These are phyloP conservation scores for Leccinum subgranulosum DNA, from an alignment of 768 basidiomycete genomes.

Conservation along the genomic window DNA sequence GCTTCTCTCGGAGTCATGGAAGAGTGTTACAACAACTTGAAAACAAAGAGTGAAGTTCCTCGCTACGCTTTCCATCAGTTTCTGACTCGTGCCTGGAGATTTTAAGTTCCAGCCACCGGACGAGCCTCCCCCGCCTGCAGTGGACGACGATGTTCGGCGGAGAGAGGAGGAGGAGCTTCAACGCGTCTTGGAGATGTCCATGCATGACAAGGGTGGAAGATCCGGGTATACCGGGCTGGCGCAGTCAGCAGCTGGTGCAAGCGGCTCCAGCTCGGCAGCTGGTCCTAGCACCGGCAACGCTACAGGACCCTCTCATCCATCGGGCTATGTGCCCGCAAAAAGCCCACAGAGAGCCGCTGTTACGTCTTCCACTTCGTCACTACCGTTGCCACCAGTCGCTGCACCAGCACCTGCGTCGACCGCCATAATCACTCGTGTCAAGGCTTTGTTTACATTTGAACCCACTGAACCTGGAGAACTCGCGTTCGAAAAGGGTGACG, in stretches of 20 bases:
- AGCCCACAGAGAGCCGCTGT: conserved; percentile 37
- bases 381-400: conserved; percentile 21
- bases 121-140: conserved; percentile 63
- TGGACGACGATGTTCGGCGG: conserved; percentile 77
- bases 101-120: conserved; percentile 65
- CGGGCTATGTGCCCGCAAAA: conserved; percentile 58
- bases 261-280: conserved; percentile 27
- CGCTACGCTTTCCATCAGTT: not conserved
- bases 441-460: conserved; percentile 85
- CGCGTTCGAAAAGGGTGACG: conserved; percentile 86
- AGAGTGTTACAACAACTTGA: conserved; percentile 79
- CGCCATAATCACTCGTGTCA: conserved; percentile 72
- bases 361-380: conserved; percentile 28
- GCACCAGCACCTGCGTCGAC: conserved; percentile 12
- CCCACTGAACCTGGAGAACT: conserved; percentile 88
- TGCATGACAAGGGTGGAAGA: conserved; percentile 86
- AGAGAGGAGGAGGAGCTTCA: conserved; percentile 95
- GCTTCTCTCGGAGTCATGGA: conserved; percentile 84
- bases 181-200: conserved; percentile 88
- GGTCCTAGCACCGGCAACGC: conserved; percentile 22
- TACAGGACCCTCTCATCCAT: conserved; percentile 39
- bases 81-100: conserved; percentile 40
- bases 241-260: conserved; percentile 33
- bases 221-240: conserved; percentile 46
- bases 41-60: conserved; percentile 66